These are phyloP conservation scores for Paulownia fortunei DNA, from an alignment of 257 asterid genomes.

Conservation along the genomic window DNA sequence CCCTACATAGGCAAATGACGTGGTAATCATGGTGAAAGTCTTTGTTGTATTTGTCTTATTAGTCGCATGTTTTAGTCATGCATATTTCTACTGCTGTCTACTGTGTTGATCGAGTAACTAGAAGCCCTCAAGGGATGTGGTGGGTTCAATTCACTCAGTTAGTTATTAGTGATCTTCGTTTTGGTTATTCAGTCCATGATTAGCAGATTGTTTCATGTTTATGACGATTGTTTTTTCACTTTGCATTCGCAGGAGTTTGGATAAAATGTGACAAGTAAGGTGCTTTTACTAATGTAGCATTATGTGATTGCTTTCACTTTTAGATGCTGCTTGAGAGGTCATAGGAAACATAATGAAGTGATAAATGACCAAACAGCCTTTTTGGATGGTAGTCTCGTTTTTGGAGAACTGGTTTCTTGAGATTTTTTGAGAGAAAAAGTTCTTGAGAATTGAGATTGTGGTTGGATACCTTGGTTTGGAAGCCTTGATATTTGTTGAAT, in stretches of 20 bases:
- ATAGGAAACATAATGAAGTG: background rate
- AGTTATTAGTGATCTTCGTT: background rate
- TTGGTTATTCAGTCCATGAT: background rate
- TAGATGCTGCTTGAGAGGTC: conserved; percentile 20
- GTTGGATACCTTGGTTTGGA: background rate
- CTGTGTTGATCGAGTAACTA: background rate
- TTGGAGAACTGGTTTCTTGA: conserved; percentile 3
- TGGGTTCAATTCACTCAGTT: conserved; percentile 2
- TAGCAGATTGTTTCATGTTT: conserved; percentile 5
- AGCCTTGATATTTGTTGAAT: background rate
- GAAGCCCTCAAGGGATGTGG: conserved; percentile 8
- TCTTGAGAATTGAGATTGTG: background rate
- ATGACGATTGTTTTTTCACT: background rate
- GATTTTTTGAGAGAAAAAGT: background rate
- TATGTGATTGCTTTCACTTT: conserved; percentile 13
- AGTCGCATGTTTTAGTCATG: background rate
- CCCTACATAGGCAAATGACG: background rate
- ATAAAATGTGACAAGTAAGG: background rate
- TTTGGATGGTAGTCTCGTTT: background rate
- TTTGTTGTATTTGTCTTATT: background rate
- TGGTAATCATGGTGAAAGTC: background rate
- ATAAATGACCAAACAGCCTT: background rate
- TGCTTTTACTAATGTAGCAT: background rate
- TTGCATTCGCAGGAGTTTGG: background rate
- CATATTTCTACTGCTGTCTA: background rate